phyloP scores from a whole-genome alignment of 768 basidiomycete species.

The Boletales sp. region DNA sequence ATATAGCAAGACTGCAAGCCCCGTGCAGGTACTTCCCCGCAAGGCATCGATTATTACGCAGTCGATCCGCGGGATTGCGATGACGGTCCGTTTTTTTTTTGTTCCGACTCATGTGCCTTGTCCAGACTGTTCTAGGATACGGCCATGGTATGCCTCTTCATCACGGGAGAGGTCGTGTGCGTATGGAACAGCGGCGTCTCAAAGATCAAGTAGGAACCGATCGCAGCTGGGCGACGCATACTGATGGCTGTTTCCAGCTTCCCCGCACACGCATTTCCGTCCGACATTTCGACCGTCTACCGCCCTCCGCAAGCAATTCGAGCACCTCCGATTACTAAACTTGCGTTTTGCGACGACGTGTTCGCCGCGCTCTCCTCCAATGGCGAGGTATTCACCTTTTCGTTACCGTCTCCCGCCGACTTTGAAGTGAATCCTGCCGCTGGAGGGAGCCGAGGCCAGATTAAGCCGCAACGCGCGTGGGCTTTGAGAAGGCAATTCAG shows the following conservation, averaged over 20 bases:
- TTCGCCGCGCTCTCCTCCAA: conserved; percentile 82
- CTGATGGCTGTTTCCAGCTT: conserved; percentile 45
- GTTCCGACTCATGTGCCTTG: neutral
- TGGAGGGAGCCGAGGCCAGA: conserved; percentile 30
- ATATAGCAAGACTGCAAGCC: conserved; percentile 71
- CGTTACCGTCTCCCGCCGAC: conserved; percentile 37
- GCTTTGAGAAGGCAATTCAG: conserved; percentile 83
- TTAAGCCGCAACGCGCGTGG: conserved; percentile 88
- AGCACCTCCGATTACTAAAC: conserved; percentile 71
- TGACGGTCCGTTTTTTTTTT: conserved; percentile 55
- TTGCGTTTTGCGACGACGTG: conserved; percentile 72
- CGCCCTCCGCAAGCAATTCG: conserved; percentile 75
- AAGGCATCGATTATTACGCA: conserved; percentile 75
- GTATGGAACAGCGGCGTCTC: conserved; percentile 73
- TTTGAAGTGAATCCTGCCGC: conserved; percentile 12
- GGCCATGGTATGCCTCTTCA: conserved; percentile 77
- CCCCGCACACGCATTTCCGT: conserved; percentile 71
- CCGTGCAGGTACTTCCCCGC: conserved; percentile 73
- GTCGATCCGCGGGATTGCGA: conserved; percentile 66
- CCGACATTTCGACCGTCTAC: conserved; percentile 65
- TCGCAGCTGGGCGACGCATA: neutral
- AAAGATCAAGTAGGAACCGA: conserved; percentile 57
- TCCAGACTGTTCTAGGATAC: conserved; percentile 56
- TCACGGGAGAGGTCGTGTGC: conserved; percentile 78
- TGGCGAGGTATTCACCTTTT: conserved; percentile 91